A percentile compares a stretch with the other conserved stretches of the same genome.
Conservation (phyloP, 352 stramenopile species). For the Phytophthora hybrid region DNA sequence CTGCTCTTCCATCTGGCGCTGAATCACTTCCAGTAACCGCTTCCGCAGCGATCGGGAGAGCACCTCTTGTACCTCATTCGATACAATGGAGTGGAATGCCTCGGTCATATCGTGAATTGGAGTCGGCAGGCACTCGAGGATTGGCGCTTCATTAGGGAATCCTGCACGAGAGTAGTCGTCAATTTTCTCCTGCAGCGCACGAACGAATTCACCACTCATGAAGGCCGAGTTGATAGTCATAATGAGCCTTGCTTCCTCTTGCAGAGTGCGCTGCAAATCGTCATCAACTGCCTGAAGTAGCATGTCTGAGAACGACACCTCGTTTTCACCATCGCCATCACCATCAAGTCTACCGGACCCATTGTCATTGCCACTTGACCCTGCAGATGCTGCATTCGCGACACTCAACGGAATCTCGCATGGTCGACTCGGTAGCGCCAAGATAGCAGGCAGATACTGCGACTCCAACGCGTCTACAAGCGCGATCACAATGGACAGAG, state of each 20-base stretch:
- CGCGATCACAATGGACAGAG: constrained; percentile 82
- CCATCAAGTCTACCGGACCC: constrained; percentile 10
- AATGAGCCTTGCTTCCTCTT: constrained; percentile 83
- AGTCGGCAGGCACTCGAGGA: constrained; percentile 81
- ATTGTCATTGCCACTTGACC: background rate
- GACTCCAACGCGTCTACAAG: constrained; percentile 87
- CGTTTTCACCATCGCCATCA: constrained; percentile 33
- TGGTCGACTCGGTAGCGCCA: constrained; percentile 65
- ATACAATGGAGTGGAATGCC: constrained; percentile 77
- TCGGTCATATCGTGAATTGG: constrained; percentile 73
- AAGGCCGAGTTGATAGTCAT: constrained; percentile 91
- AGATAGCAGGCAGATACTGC: constrained; percentile 79
- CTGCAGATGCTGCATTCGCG: constrained; percentile 17
- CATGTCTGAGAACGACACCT: constrained; percentile 83
- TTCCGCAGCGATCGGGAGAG: constrained; percentile 56
- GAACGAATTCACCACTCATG: constrained; percentile 81
- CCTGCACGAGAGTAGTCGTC: constrained; percentile 50
- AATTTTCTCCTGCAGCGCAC: constrained; percentile 67
- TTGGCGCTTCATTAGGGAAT: constrained; percentile 63
- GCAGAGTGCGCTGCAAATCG: constrained; percentile 63
- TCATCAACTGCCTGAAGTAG: constrained; percentile 82
- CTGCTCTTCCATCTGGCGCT: constrained; percentile 54
- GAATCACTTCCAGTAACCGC: constrained; percentile 54
- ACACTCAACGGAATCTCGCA: constrained; percentile 64
- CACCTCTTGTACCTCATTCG: constrained; percentile 76